Evolutionary conservation across 768 basidiomycete genomes (phyloP).

Genomic region (Mycena indigotica): DNA sequence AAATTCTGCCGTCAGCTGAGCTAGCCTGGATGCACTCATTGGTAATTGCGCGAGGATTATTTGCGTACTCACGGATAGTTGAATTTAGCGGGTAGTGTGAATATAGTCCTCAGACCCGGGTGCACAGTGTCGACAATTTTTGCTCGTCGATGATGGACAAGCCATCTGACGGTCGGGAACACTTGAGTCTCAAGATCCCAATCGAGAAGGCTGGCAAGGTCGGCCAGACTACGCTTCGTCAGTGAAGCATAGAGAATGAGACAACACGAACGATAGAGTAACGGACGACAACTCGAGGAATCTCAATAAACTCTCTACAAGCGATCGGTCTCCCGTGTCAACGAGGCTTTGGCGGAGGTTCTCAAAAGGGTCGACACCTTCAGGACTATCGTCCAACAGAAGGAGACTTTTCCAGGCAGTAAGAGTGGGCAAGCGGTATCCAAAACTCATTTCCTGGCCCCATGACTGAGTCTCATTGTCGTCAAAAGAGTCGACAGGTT

Average conservation of each 20-base stretch:
- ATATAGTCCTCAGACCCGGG: constrained; percentile 76
- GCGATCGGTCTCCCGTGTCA: constrained; percentile 61
- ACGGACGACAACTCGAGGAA: constrained; percentile 77
- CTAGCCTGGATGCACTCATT: constrained; percentile 41
- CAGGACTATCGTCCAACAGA: constrained; percentile 59
- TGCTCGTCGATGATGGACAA: constrained; percentile 88
- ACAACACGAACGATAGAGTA: constrained; percentile 66
- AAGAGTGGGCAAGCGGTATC: constrained; percentile 73
- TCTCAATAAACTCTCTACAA: constrained; percentile 71
- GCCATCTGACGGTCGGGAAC: constrained; percentile 88
- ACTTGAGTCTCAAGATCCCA: constrained; percentile 84
- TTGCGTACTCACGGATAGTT: constrained; percentile 53
- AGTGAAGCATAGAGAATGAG: background rate
- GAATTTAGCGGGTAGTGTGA: constrained; percentile 70
- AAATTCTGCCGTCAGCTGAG: constrained; percentile 62
- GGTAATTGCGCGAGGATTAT: constrained; percentile 6
- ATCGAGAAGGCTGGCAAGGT: constrained; percentile 78
- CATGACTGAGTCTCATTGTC: constrained; percentile 56
- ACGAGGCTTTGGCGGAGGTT: constrained; percentile 62
- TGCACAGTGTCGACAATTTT: constrained; percentile 89
- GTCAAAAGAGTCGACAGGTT: constrained; percentile 51
- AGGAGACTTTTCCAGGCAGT: constrained; percentile 93
- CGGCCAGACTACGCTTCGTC: constrained; percentile 56
- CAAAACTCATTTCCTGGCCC: constrained; percentile 69
- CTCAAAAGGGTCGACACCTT: constrained; percentile 59